Base-by-base conservation (phyloP, 2,329 filamentous ascomycete species). In the Metarhizium anisopliae region DNA sequence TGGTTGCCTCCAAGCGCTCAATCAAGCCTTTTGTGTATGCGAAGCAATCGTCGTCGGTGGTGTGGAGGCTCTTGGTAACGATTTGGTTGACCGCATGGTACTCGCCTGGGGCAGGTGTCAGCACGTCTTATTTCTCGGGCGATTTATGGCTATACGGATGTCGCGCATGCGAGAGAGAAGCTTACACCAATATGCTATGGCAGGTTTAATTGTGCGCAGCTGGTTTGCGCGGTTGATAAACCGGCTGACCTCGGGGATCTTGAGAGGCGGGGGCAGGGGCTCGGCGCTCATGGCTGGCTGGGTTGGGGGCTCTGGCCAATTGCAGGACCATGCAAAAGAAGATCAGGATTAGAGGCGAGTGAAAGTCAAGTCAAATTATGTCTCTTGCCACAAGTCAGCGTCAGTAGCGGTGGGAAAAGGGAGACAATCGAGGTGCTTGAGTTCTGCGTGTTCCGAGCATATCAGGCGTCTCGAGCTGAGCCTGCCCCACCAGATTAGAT, bases 41-140 rank as follows among this genome's bases (percentile, higher is more conserved):
- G 64, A 89, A 84, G 64, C 87, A 86, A 67, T 93, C 91, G 60
- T 87, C 80, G 68, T 94, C 88, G 62, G 79, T 75, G 58, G 81
- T 86, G 73, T 97, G 93, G 45, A 97, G 82, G 49, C 84, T 80
- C 68, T 86, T 89, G 53, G 82, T 79, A 14, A 99, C 83, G 62
- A 99, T 95, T 67, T 95, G 89, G 66, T 97, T 91, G 50, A 96
- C 88, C 30, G 94, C 89, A 79, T 90, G 94, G 71, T 94, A 96
- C 67, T 95, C 87, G 70, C 89, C 90, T 94, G 42, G 32, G 4
- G 55, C 43, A 59, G 14, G 47, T 20, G 30, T 49, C 43, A 51
- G 30, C 45, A 53, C 16, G 18, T 25, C 43, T 57, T 55, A 32
- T 42, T 4, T 51, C 53, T 11, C 38, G 7, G 38, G 38, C 38